These are phyloP conservation scores for Arabis alpina DNA, from an alignment of 345 rosid species.

Conservation along the genomic window DNA sequence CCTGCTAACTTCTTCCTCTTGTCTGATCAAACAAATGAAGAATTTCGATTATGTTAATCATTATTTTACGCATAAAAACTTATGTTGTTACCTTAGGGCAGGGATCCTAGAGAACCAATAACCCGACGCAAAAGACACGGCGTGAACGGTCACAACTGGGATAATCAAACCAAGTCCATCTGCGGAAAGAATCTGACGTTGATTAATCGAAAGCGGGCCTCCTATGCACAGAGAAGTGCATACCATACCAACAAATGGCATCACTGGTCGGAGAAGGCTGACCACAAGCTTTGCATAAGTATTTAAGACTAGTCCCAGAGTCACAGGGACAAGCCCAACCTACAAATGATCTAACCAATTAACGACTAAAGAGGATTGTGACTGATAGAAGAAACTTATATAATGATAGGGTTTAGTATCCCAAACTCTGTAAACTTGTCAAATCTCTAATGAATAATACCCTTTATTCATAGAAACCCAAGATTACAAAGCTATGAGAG, in stretches of 20 bases:
- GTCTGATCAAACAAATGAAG: conserved; percentile 46
- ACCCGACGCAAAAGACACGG: conserved; percentile 62
- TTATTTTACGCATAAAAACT: not conserved
- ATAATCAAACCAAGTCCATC: conserved; percentile 48
- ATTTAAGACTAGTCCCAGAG: conserved; percentile 70
- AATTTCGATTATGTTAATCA: not conserved
- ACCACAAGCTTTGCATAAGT: conserved; percentile 77
- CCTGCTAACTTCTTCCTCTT: conserved; percentile 71
- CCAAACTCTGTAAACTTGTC: too few relatives aligned
- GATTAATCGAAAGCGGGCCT: conserved; percentile 75
- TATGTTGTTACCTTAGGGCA: conserved; percentile 48
- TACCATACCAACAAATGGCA: conserved; percentile 80
- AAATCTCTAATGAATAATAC: too few relatives aligned
- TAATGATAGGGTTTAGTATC: too few relatives aligned
- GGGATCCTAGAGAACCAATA: conserved; percentile 74
- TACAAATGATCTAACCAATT: conserved; percentile 29
- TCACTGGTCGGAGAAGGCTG: conserved; percentile 58
- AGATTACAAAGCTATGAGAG: too few relatives aligned
- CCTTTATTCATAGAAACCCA: too few relatives aligned
- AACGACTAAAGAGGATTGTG: not conserved
- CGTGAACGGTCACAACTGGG: conserved; percentile 71
- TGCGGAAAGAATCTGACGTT: conserved; percentile 50
- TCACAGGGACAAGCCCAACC: conserved; percentile 75
- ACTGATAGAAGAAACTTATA: not conserved
- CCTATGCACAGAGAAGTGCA: conserved; percentile 79